Conservation (phyloP, 441 rosid genomes). For the Croton setiger region DNA sequence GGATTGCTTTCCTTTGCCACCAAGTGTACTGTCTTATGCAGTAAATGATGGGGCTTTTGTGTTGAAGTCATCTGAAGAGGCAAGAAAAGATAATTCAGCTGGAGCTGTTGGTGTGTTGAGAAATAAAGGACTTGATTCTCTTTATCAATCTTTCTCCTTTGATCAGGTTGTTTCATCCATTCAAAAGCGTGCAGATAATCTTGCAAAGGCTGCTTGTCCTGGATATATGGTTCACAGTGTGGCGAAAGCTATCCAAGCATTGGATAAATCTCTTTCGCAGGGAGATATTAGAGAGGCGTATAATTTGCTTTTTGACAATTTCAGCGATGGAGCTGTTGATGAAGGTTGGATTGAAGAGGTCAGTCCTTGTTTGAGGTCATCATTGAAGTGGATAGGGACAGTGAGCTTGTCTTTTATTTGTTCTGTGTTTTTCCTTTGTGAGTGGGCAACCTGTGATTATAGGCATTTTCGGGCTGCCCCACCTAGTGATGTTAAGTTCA, state of each 20-base stretch:
- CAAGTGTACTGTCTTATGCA: slow-evolving; percentile 68
- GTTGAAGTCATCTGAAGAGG: slow-evolving; percentile 69
- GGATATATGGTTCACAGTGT: slow-evolving; percentile 63
- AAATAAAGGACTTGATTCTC: slow-evolving; percentile 68
- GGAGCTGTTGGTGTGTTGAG: slow-evolving; percentile 51
- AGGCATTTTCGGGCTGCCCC: slow-evolving; percentile 78
- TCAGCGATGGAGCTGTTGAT: slow-evolving; percentile 71
- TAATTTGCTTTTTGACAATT: slow-evolving; percentile 70
- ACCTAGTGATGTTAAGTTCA: slow-evolving; percentile 61
- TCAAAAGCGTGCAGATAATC: slow-evolving; percentile 74
- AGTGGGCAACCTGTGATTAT: slow-evolving; percentile 99
- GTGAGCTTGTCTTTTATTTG: slow-evolving; percentile 65
- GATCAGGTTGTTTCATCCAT: slow-evolving; percentile 66
- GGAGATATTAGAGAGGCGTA: slow-evolving; percentile 83
- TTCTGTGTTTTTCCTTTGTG: slow-evolving; percentile 87
- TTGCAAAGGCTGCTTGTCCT: slow-evolving; percentile 70
- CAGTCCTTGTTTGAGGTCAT: slow-evolving; percentile 80
- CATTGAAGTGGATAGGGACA: slow-evolving; percentile 81
- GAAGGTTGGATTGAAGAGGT: slow-evolving; percentile 88
- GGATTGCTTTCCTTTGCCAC: slow-evolving; percentile 95
- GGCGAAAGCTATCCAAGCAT: slow-evolving; percentile 90
- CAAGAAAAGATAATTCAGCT: slow-evolving; percentile 51
- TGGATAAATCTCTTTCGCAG: slow-evolving; percentile 74
- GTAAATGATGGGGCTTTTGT: slow-evolving; percentile 64
- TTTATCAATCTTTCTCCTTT: slow-evolving; percentile 71